Conservation (phyloP, 73 alveolate genomes). For the Blepharisma stoltei region DNA sequence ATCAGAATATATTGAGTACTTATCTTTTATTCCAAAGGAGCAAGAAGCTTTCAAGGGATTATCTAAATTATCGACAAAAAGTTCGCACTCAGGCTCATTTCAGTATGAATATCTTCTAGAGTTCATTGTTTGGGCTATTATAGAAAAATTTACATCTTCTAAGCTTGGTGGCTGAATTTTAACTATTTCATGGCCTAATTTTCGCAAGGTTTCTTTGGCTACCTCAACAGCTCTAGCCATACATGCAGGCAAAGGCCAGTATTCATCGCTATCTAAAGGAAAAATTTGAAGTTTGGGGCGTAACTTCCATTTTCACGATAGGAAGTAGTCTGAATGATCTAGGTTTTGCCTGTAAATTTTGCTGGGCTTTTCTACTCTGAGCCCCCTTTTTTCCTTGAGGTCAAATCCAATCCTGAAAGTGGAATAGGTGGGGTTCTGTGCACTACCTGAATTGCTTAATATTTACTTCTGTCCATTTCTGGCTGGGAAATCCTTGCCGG, state of each 20-base stretch:
- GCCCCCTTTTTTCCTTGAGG: too few relatives aligned
- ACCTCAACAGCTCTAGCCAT: slow-evolving; percentile 28
- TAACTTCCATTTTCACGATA: too few relatives aligned
- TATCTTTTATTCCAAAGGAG: not conserved
- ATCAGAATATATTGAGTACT: not conserved
- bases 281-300: too few relatives aligned
- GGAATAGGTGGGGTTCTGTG: too few relatives aligned
- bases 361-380: too few relatives aligned
- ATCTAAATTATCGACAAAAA: not conserved
- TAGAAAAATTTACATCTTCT: slow-evolving; percentile 11
- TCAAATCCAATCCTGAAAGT: too few relatives aligned
- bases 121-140: slow-evolving; percentile 19
- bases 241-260: slow-evolving; percentile 39
- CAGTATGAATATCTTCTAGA: not conserved
- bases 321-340: too few relatives aligned
- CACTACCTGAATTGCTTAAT: too few relatives aligned
- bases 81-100: not conserved
- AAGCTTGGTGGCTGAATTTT: slow-evolving; percentile 23
- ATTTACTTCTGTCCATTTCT: too few relatives aligned
- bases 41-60: not conserved
- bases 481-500: too few relatives aligned
- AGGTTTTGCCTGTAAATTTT: too few relatives aligned
- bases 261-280: too few relatives aligned
- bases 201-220: slow-evolving; percentile 6
- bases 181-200: slow-evolving; percentile 37